Base-by-base conservation (phyloP, 495 filamentous ascomycete species). In the Tuber umbilicatum region DNA sequence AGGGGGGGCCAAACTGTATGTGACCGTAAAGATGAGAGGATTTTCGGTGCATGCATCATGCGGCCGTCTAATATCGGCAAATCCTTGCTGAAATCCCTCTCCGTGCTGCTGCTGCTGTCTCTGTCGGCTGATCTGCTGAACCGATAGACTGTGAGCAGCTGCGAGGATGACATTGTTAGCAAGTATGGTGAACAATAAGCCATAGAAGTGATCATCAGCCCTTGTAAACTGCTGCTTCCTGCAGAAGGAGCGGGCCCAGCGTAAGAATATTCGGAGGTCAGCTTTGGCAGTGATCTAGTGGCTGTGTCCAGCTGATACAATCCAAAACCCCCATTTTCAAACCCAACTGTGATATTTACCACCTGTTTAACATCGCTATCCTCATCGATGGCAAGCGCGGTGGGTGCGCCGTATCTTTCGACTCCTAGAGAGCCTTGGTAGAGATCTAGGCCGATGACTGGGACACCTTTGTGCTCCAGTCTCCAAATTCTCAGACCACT, bases 1-100 rank as follows among this genome's bases (percentile, higher is more conserved):
- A 94, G 84, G 0, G 94, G 94, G 5, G 92, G 88, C 79, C 92
- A 89, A 2, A 90, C 90, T 21, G 91, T 94, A 79, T 93, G 89
- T 16, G 94, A 96, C 82, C 89, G 89, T 39, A 98, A 85, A 5
- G 94, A 97, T 23, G 91, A 89, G 47, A 99, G 85, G 37, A 97
- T 85, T 73, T 85, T 83, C 6, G 88, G 90, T 35, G 88, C 78
- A 71, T 76, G 71, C 70, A 82, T 74, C 14, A 72, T 79, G 43
- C 73, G 79, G 73, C 69, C 69, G 71, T 69, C 73, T 74, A 27
- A 35, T 45, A 75, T 70, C 68, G 77, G 37, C 70, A 76, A 73
- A 75, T 70, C 73, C 67, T 75, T 67, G 72, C 31, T 76, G 55
- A 45, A 72, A 73, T 69, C 75, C 72, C 73, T 77, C 70, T 75